These are phyloP conservation scores for Hymenochaete sp. DNA, from an alignment of 1,284 basidiomycete genomes.

Conservation along the genomic window DNA sequence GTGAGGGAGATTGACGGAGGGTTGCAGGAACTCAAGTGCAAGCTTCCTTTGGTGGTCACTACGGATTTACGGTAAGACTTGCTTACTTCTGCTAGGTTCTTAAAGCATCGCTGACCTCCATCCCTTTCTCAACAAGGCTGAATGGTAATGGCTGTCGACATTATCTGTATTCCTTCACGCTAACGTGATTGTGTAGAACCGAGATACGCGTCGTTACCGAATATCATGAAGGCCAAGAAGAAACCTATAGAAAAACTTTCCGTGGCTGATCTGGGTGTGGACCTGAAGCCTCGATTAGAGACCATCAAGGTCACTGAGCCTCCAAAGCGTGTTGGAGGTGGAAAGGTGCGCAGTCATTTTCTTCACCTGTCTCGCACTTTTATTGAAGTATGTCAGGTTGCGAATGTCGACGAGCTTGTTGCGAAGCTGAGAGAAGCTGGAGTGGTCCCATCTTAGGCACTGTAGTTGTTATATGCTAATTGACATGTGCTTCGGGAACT, in stretches of 20 bases:
- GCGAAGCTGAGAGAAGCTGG: conserved; percentile 89
- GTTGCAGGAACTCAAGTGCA: conserved; percentile 73
- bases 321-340: conserved; percentile 84
- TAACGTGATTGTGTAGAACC: conserved; percentile 50
- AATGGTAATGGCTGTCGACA: conserved; percentile 24
- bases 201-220: conserved; percentile 88
- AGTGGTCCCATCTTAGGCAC: conserved; percentile 28
- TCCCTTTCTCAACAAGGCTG: conserved; percentile 22
- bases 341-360: conserved; percentile 53
- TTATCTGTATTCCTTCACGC: background rate
- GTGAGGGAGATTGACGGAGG: conserved; percentile 95
- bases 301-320: conserved; percentile 90
- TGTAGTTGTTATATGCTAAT: too few relatives aligned
- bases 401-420: conserved; percentile 84
- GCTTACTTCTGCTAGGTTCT: too few relatives aligned
- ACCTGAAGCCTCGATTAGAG: conserved; percentile 76
- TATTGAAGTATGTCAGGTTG: conserved; percentile 39
- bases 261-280: conserved; percentile 76
- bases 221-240: conserved; percentile 99
- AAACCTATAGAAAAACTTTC: conserved; percentile 88
- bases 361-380: background rate
- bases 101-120: background rate
- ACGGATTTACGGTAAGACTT: conserved; percentile 77
- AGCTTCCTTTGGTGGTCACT: conserved; percentile 82
- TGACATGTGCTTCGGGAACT: too few relatives aligned